phyloP scores from a whole-genome alignment of 495 filamentous ascomycete genomes.

The Aspergillus carlsbadensis region DNA sequence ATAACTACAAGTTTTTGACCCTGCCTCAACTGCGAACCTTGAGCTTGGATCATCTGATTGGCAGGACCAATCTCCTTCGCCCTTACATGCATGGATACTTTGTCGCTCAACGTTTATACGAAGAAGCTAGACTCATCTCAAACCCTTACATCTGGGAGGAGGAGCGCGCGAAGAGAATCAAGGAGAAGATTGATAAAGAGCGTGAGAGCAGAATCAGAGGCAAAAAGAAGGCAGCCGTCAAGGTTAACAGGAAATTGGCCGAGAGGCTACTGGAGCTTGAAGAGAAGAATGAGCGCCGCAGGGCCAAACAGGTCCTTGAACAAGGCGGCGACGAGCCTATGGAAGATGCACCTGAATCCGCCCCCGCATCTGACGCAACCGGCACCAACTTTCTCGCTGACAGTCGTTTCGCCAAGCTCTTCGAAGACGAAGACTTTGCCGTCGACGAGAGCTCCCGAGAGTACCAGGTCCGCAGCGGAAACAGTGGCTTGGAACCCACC shows the following conservation, averaged over 20 bases:
- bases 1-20: conserved; percentile 98
- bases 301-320: conserved; percentile 54
- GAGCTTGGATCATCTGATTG: conserved; percentile 82
- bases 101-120: conserved; percentile 86
- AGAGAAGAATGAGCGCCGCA: conserved; percentile 74
- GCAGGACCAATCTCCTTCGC: conserved; percentile 78
- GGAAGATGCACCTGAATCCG: conserved; percentile 28
- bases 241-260: conserved; percentile 79
- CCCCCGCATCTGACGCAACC: conserved; percentile 16
- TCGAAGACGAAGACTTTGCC: conserved; percentile 89
- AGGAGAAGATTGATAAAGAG: conserved; percentile 93
- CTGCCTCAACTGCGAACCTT: conserved; percentile 74
- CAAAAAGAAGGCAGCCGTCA: conserved; percentile 88
- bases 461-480: conserved; percentile 85
- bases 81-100: conserved; percentile 99
- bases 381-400: conserved; percentile 66
- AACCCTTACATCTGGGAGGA: conserved; percentile 93
- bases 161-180: conserved; percentile 79
- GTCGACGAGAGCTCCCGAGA: conserved; percentile 89
- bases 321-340: conserved; percentile 55
- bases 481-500: conserved; percentile 49
- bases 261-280: conserved; percentile 79
- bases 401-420: conserved; percentile 80
- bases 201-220: conserved; percentile 87
- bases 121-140: conserved; percentile 86